Evolutionary conservation across 495 filamentous ascomycete species (phyloP).

Genomic region (Daldinia bambusicola): DNA sequence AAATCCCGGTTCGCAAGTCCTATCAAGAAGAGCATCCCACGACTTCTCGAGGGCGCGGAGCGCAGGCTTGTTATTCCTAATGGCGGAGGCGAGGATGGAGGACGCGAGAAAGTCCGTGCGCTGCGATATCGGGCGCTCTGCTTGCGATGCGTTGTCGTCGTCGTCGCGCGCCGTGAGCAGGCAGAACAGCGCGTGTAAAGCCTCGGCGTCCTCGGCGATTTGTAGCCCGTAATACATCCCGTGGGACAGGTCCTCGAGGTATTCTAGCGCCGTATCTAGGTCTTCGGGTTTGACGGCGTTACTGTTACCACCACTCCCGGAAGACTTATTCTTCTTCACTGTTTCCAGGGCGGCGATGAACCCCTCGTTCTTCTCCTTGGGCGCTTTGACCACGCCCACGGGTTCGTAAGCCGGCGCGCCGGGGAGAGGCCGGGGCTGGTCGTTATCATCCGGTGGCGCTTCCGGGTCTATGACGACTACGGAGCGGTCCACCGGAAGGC

Average conservation of each 20-base stretch:
- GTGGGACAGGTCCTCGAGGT: slow-evolving; percentile 68
- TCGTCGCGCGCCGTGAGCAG: slow-evolving; percentile 47
- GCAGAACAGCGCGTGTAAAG: slow-evolving; percentile 57
- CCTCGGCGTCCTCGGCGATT: slow-evolving; percentile 62
- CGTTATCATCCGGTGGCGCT: slow-evolving; percentile 33
- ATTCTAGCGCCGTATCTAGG: slow-evolving; percentile 57
- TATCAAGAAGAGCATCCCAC: slow-evolving; percentile 51
- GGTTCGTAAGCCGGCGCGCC: slow-evolving; percentile 62
- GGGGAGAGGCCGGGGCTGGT: slow-evolving; percentile 39
- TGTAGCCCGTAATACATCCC: slow-evolving; percentile 76
- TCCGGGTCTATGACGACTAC: slow-evolving; percentile 60
- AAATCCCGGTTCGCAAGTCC: slow-evolving; percentile 32
- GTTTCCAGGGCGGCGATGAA: slow-evolving; percentile 58
- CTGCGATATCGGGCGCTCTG: slow-evolving; percentile 25
- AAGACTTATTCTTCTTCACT: slow-evolving; percentile 52
- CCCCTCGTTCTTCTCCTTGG: slow-evolving; percentile 50
- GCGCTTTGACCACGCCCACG: slow-evolving; percentile 60
- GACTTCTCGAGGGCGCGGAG: slow-evolving; percentile 57
- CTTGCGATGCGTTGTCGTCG: not conserved
- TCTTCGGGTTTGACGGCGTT: slow-evolving; percentile 20
- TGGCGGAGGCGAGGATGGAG: slow-evolving; percentile 61
- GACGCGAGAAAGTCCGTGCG: slow-evolving; percentile 60
- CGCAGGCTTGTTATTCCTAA: slow-evolving; percentile 73
- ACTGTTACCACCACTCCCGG: not conserved
- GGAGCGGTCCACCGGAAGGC: slow-evolving; percentile 58